Base-by-base conservation (phyloP, 202 grass and related monocot genomes). In the Saccharum hybrid region DNA sequence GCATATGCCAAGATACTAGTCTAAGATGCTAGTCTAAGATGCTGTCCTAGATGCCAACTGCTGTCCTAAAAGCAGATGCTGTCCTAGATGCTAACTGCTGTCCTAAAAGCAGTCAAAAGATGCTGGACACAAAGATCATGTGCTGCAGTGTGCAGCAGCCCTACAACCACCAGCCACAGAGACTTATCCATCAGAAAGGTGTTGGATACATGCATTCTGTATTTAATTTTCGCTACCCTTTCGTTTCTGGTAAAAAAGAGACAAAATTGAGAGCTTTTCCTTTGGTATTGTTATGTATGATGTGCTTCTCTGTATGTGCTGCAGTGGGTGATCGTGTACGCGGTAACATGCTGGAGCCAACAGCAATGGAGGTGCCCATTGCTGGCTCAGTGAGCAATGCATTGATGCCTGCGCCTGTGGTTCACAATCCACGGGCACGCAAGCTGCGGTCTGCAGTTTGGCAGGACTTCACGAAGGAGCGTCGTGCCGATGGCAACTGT, bases 391-490 rank as follows among this genome's bases (percentile, higher is more conserved):
- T 69, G 43, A 90, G 66, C 72, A 92, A 86, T 13, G 38, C 83
- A 6, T 23, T 89, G 68, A 80, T 51, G 15, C 34, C 86, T 49
- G 68, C 41, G 22, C 30, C 75, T 3, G 72, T 39, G 0, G 75
- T 79, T 46, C 94, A 94, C 81, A 97, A 97, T 82, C 89, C 94
- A 0, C 89, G 94, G 4, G 69, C 91, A 30, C 88, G 96, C 37
- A 98, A 96, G 52, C 28, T 98, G 62, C 86, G 96, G 14, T 98
- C 96, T 63, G 82, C 89, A 7, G 96, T 98, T 54, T 98, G 96
- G 96, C 87, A 98, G 56, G 96, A 98, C 72, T 98, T 98, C 91
- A 95, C 96, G 2, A 98, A 96, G 86, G 90, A 98, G 83, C 89
- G 88, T 3, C 87, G 83, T 42, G 46, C 85, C 0, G 96, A 98